A percentile compares a stretch with the other conserved stretches of the same genome.
phyloP scores from a whole-genome alignment of 2,329 filamentous ascomycete genomes.

The Aspergillus fructus region DNA sequence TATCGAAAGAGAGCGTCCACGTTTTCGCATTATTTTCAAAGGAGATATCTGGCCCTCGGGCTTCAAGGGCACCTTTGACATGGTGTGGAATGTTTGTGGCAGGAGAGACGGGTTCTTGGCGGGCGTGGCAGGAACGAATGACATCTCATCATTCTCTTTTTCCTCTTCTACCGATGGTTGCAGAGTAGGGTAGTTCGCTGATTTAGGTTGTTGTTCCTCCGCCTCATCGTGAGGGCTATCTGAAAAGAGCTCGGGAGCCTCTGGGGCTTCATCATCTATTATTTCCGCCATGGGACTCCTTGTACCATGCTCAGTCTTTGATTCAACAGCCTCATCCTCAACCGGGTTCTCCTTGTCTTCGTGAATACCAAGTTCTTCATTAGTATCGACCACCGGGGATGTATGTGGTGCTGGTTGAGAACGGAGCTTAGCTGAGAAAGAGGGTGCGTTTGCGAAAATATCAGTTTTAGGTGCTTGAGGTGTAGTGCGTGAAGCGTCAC shows the following conservation, averaged over 20 bases:
- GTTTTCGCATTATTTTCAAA: conserved; percentile 45
- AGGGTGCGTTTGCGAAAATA: conserved; percentile 10
- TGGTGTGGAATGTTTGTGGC: conserved; percentile 65
- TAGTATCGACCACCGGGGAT: not conserved
- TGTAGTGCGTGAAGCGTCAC: not conserved
- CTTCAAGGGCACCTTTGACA: conserved; percentile 75
- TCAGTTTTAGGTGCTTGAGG: not conserved
- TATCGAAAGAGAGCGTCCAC: conserved; percentile 54
- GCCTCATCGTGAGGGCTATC: conserved; percentile 3
- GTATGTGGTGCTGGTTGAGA: not conserved
- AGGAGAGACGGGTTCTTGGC: conserved; percentile 46
- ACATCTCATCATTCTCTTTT: conserved; percentile 29
- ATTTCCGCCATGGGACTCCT: conserved; percentile 19
- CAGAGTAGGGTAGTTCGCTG: conserved; percentile 4
- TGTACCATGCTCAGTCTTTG: not conserved
- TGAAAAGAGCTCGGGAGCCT: conserved; percentile 10
- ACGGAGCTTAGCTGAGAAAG: conserved; percentile 12
- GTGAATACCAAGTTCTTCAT: conserved; percentile 19
- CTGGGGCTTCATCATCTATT: conserved; percentile 7
- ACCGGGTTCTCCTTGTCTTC: conserved; percentile 21
- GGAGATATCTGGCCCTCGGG: conserved; percentile 56
- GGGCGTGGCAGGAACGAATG: conserved; percentile 54
- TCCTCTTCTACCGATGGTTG: conserved; percentile 38
- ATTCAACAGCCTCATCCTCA: conserved; percentile 1
- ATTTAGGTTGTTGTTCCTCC: not conserved